Conservation (phyloP, 441 rosid genomes). For the Mallotus japonicus region DNA sequence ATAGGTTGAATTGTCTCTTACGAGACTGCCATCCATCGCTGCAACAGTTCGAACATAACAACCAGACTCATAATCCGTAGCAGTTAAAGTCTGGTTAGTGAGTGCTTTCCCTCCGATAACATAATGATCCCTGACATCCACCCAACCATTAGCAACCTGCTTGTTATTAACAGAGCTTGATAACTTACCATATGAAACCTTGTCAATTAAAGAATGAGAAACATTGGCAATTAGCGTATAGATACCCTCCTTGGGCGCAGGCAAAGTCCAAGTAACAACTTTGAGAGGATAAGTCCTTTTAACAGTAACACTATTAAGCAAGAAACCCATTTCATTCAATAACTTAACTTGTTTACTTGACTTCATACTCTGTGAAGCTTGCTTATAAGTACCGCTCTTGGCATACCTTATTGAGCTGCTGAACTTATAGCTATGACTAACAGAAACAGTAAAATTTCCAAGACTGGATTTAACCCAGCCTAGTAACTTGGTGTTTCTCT, state of each 20-base stretch:
- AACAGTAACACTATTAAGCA: constrained; percentile 21
- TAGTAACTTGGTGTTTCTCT: constrained; percentile 38
- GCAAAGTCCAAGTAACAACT: constrained; percentile 44
- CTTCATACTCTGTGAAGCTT: constrained; percentile 45
- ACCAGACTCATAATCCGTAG: constrained; percentile 40
- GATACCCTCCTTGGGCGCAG: constrained; percentile 37
- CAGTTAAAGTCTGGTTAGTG: constrained; percentile 50
- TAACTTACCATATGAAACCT: constrained; percentile 28
- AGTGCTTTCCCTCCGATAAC: constrained; percentile 53
- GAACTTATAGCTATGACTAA: constrained; percentile 38
- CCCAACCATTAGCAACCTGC: constrained; percentile 68
- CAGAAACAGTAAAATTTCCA: constrained; percentile 59
- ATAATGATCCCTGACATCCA: constrained; percentile 65
- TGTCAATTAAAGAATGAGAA: constrained; percentile 46
- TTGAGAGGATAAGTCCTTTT: constrained; percentile 50
- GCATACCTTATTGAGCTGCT: constrained; percentile 40
- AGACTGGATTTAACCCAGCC: constrained; percentile 71
- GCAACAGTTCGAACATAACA: constrained; percentile 51
- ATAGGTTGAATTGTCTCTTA: constrained; percentile 42
- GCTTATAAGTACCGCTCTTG: constrained; percentile 48
- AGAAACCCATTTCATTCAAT: constrained; percentile 33
- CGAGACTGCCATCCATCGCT: constrained; percentile 43
- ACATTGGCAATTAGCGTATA: constrained; percentile 57
- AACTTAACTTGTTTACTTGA: constrained; percentile 38
- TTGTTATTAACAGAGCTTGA: constrained; percentile 32